Conservation (phyloP, 371 early-diverging fungal genomes). For the Mortierella sp. region DNA sequence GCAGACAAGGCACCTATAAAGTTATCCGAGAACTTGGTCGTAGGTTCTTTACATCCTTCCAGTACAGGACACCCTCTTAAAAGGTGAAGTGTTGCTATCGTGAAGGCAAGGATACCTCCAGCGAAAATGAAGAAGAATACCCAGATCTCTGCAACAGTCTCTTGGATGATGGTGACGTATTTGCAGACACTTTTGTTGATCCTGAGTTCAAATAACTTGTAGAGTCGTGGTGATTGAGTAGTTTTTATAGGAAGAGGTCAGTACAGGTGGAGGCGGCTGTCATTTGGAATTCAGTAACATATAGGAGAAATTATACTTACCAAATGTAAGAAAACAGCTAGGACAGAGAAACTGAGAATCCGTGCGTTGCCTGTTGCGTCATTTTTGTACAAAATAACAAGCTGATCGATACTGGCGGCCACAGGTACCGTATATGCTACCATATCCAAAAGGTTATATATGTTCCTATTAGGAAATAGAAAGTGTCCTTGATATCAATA, state of each 20-base stretch:
- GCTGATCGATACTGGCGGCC: neutral
- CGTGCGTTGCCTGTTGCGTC: neutral
- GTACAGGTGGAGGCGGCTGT: neutral
- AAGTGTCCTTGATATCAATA: neutral
- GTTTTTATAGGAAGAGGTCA: neutral
- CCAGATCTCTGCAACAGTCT: constrained; percentile 5
- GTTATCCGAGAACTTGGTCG: constrained; percentile 6
- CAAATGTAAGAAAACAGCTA: constrained; percentile 2
- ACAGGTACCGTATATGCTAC: neutral
- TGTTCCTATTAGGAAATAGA: too few species aligned
- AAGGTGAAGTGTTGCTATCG: neutral
- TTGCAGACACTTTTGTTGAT: constrained; percentile 11
- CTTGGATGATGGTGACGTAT: constrained; percentile 11
- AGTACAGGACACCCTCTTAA: neutral
- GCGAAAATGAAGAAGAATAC: constrained; percentile 21
- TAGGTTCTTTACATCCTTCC: neutral
- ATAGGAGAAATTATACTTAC: neutral
- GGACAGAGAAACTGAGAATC: constrained; percentile 4
- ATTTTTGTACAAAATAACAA: neutral
- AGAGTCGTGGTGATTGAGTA: too few species aligned
- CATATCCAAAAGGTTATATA: constrained; percentile 13
- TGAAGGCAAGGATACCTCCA: neutral
- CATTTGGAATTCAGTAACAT: neutral
- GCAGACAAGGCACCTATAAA: constrained; percentile 28
- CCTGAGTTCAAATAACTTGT: constrained; percentile 11